phyloP scores from a whole-genome alignment of 108 stramenopile genomes.

The Nitzschia putrida region DNA sequence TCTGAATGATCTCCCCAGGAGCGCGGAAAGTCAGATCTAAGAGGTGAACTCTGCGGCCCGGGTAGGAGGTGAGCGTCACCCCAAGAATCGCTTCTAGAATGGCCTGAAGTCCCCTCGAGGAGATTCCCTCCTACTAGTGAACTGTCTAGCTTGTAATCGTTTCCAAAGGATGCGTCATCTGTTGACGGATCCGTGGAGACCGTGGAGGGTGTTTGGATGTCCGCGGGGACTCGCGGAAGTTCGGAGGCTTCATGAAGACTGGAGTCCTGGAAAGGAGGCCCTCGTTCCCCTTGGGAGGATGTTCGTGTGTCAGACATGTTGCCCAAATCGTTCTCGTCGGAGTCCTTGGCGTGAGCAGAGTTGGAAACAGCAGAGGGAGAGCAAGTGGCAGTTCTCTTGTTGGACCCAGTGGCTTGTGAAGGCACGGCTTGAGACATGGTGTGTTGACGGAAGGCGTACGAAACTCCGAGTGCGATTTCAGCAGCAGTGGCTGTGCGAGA shows the following conservation, averaged over 20 bases:
- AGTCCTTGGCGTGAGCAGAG: too few species aligned
- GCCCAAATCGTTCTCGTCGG: too few species aligned
- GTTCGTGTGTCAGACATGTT: too few species aligned
- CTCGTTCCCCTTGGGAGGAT: not conserved
- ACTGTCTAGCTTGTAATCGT: slow-evolving; percentile 39
- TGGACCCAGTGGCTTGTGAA: too few species aligned
- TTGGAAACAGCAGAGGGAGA: too few species aligned
- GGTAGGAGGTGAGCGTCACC: slow-evolving; percentile 36
- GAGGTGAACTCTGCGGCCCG: not conserved
- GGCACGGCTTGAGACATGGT: too few species aligned
- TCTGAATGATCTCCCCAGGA: not conserved
- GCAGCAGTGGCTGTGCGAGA: slow-evolving; percentile 18
- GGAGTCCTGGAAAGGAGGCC: slow-evolving; percentile 28
- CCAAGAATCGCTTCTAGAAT: slow-evolving; percentile 16
- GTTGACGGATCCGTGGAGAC: slow-evolving; percentile 57
- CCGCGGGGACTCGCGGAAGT: not conserved
- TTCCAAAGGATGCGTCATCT: slow-evolving; percentile 35
- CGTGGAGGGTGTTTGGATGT: slow-evolving; percentile 50
- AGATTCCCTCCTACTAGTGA: slow-evolving; percentile 22
- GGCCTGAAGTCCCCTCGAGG: slow-evolving; percentile 20
- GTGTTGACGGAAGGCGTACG: slow-evolving; percentile 7
- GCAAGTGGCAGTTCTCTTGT: too few species aligned
- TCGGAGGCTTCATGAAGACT: slow-evolving; percentile 22
- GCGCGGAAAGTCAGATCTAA: not conserved
- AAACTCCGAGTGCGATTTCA: slow-evolving; percentile 25